Conservation (phyloP, 2,329 filamentous ascomycete species). For the Claviceps cyperi region DNA sequence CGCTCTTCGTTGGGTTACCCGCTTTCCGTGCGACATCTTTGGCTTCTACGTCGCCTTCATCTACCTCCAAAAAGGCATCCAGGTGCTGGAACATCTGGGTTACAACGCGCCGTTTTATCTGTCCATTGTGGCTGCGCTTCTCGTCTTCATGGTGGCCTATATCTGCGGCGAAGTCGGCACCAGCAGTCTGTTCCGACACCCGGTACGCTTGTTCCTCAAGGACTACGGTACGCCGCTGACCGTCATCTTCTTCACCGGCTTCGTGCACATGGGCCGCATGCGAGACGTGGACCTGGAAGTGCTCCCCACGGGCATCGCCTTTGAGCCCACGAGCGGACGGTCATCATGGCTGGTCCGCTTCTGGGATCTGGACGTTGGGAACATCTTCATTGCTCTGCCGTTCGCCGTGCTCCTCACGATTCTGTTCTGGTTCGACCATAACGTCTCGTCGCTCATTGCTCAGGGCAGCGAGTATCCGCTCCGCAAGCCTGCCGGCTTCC, state of each 20-base stretch:
- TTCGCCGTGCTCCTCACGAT: conserved; percentile 74
- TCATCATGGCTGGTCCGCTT: conserved; percentile 69
- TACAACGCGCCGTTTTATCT: conserved; percentile 56
- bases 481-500: conserved; percentile 67
- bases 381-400: conserved; percentile 74
- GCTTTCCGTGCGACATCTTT: conserved; percentile 87
- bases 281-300: conserved; percentile 50
- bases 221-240: conserved; percentile 80
- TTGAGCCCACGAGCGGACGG: conserved; percentile 60
- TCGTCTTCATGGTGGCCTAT: conserved; percentile 68
- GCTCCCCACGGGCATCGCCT: conserved; percentile 62
- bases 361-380: conserved; percentile 58
- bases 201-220: conserved; percentile 68
- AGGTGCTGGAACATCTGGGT: conserved; percentile 68
- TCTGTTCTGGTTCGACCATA: conserved; percentile 83
- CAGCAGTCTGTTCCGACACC: conserved; percentile 59
- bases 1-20: conserved; percentile 73
- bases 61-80: conserved; percentile 81
- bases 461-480: conserved; percentile 75
- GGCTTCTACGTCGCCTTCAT: conserved; percentile 89
- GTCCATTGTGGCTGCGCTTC: conserved; percentile 58
- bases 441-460: conserved; percentile 70
- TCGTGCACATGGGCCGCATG: conserved; percentile 79
- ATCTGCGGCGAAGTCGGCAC: conserved; percentile 56
- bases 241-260: conserved; percentile 78